Conservation (phyloP, 2,329 filamentous ascomycete species). For the Cytospora piceicola region DNA sequence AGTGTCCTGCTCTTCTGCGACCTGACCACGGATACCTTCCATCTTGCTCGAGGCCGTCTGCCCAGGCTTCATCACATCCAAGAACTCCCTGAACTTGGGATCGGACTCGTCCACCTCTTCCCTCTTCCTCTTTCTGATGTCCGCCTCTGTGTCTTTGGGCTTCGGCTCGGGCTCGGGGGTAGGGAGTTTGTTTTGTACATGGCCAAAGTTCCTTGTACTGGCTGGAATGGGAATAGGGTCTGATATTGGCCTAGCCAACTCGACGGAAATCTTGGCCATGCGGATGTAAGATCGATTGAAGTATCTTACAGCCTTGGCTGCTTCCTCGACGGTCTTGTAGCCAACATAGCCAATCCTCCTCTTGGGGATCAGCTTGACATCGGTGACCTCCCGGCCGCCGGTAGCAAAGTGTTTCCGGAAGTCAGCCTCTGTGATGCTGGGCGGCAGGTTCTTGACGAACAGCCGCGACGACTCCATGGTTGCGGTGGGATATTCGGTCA, state of each 20-base stretch:
- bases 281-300: slow-evolving; percentile 95
- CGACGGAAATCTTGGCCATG: slow-evolving; percentile 91
- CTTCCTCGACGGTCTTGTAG: slow-evolving; percentile 82
- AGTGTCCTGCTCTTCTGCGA: slow-evolving; percentile 14
- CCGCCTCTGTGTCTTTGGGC: slow-evolving; percentile 40
- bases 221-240: slow-evolving; percentile 48
- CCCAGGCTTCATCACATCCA: slow-evolving; percentile 76
- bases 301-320: slow-evolving; percentile 83
- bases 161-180: slow-evolving; percentile 28
- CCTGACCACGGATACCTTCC: slow-evolving; percentile 50
- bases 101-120: slow-evolving; percentile 64
- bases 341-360: slow-evolving; percentile 95
- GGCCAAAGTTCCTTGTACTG: slow-evolving; percentile 32
- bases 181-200: slow-evolving; percentile 22
- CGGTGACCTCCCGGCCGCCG: slow-evolving; percentile 76
- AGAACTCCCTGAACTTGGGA: slow-evolving; percentile 82
- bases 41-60: slow-evolving; percentile 65
- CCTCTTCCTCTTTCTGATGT: slow-evolving; percentile 70
- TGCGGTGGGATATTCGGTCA: slow-evolving; percentile 29
- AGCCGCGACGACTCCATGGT: slow-evolving; percentile 65
- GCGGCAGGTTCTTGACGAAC: slow-evolving; percentile 84
- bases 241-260: slow-evolving; percentile 73
- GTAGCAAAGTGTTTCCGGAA: slow-evolving; percentile 86
- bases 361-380: slow-evolving; percentile 87
- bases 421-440: slow-evolving; percentile 80